Base-by-base conservation (phyloP, 2,329 filamentous ascomycete genomes). In the Neoascochyta sp. region DNA sequence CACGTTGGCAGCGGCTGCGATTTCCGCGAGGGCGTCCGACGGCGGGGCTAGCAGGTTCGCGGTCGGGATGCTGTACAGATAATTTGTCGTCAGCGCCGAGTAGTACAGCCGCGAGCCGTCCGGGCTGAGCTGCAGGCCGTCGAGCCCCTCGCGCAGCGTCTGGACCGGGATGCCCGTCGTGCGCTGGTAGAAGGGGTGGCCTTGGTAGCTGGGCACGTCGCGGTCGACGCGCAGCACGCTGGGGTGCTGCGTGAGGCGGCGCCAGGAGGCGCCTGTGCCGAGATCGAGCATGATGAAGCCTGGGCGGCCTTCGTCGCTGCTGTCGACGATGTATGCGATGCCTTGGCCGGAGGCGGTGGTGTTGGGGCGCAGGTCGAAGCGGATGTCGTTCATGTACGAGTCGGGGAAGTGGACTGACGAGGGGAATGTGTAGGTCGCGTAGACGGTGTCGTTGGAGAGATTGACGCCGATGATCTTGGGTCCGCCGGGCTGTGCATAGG, bases 251-350 rank as follows among this genome's bases (percentile, higher is more conserved):
- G 36, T 66, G 50, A 74, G 60, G 32, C 72, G 68, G 1, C 70
- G 54, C 70, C 69, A 74, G 32, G 63, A 63, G 34, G 68, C 54
- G 2, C 67, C 68, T 0, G 65, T 67, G 8, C 65, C 67, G 8
- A 73, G 65, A 37, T 75, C 71, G 16, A 69, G 67, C 8, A 71
- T 54, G 30, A 74, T 62, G 34, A 75, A 64, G 4, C 65, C 71
- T 18, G 71, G 73, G 19, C 64, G 64, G 3, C 50, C 50, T 50
- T 71, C 65, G 26, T 54, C 46, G 34, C 62, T 67, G 32, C 63
- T 68, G 47, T 74, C 71, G 18, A 70, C 71, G 41, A 74, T 71
- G 47, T 74, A 75, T 2, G 68, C 70, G 8, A 73, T 45, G 10
- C 70, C 70, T 20, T 63, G 40, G 8, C 69, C 67, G 5, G 60